Base-by-base conservation (phyloP, 805 yeast genomes). In the Hanseniaspora clermontiae region DNA sequence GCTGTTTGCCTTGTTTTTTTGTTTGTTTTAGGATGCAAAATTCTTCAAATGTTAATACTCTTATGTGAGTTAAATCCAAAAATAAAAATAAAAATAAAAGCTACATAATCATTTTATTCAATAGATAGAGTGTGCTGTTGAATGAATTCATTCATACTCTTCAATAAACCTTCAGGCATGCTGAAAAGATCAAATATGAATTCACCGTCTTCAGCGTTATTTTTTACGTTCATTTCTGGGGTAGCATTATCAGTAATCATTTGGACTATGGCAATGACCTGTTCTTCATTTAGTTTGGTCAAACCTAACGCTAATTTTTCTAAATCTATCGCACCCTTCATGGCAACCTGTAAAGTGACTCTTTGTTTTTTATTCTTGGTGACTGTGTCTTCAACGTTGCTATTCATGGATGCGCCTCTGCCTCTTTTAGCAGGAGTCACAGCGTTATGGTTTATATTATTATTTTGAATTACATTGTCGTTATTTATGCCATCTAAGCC, bases 191-290 rank as follows among this genome's bases (percentile, higher is more conserved):
- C 98, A 87, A 91, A 87, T 55, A 95, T 88, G 69, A 93, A 91
- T 73, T 93, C 97, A 54, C 98, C 98, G 64, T 87, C 91, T 60
- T 91, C 97, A 51, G 87, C 89, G 65, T 91, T 95, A 69, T 93
- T 91, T 68, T 90, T 90, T 63, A 91, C 84, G 70, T 85, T 89
- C 95, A 91, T 91, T 50, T 91, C 97, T 47, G 87, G 81, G 5
- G 97, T 88, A 66, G 87, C 80, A 72, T 93, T 93, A 69, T 91
- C 97, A 46, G 95, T 89, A 43, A 91, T 93, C 96, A 91, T 90
- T 71, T 91, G 97, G 56, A 91, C 97, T 50, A 93, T 93, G 37
- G 89, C 95, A 51, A 93, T 80, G 62, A 91, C 75, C 70, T 93
- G 97, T 66, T 93, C 97, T 70, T 91, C 97, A 58, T 77, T 82